Evolutionary conservation across 2,329 filamentous ascomycete species (phyloP), one percentile per base, ranked within the genome.

Genomic region (Fusarium sp.): DNA sequence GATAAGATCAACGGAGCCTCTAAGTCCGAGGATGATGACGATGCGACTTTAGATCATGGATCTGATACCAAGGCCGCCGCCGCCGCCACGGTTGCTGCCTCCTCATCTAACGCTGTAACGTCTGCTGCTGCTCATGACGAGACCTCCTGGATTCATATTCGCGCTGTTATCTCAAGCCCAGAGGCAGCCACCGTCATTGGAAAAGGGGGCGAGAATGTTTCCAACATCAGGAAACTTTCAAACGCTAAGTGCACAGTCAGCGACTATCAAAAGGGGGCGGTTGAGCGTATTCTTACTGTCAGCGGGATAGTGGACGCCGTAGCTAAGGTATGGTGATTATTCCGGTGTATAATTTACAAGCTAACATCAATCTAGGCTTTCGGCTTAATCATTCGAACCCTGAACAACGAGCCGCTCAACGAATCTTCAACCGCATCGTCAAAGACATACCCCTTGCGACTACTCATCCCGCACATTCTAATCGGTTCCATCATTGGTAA

Each of bases 401-500:
- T 99, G 70, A 99, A 99, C 87, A 97, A 98, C 79, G 96, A 99
- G 84, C 93, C 94, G 37, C 88, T 99, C 57, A 91, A 93, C 76
- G 89, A 93, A 78, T 86, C 96, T 41, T 99, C 96, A 15, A 97
- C 92, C 64, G 91, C 94, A 57, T 93, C 97, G 73, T 98, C 95
- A 69, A 98, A 98, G 88, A 97, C 95, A 3, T 99, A 99, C 77
- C 96, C 96, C 67, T 91, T 99, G 59, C 94, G 96, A 75, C 90
- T 99, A 54, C 90, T 99, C 60, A 94, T 99, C 75, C 96, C 96
- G 20, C 96, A 98, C 80, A 96, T 99, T 76, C 89, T 99, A 63
- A 99, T 99, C 77, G 96, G 96, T 56, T 98, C 95, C 67, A 98
- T 99, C 83, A 99, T 99, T 81, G 96, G 96, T 78, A 99, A 99